Evolutionary conservation across 176 grass and related monocot species (phyloP).

Genomic region (Aegilops umbellulata): DNA sequence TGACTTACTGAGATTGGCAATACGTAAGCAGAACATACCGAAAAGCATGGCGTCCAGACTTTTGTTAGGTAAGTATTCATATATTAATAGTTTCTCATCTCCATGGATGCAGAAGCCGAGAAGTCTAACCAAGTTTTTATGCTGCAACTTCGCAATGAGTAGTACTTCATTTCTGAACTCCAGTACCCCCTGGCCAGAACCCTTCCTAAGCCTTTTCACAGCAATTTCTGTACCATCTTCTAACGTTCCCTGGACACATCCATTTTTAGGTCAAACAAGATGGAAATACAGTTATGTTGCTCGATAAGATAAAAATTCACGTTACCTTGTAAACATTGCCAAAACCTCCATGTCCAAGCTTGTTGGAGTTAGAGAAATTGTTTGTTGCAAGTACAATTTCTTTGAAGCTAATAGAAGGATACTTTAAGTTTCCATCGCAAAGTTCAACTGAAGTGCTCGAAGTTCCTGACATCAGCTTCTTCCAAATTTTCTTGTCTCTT

Average conservation of each 20-base stretch:
- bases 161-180: slow-evolving; percentile 40
- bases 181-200: slow-evolving; percentile 6
- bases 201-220: slow-evolving; percentile 28
- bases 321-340: slow-evolving; percentile 38
- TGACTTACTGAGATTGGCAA: neutral
- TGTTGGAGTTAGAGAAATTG: slow-evolving; percentile 20
- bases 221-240: slow-evolving; percentile 8
- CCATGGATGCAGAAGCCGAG: slow-evolving; percentile 21
- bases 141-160: slow-evolving; percentile 29
- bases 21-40: slow-evolving; percentile 1
- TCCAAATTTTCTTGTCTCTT: slow-evolving; percentile 1
- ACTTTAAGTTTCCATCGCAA: neutral
- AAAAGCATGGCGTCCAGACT: slow-evolving; percentile 33
- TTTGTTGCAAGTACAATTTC: slow-evolving; percentile 15
- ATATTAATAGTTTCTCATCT: slow-evolving; percentile 36
- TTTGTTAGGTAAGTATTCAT: slow-evolving; percentile 36
- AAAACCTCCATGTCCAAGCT: slow-evolving; percentile 30
- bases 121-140: slow-evolving; percentile 34
- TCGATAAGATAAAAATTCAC: neutral
- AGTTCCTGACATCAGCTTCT: neutral
- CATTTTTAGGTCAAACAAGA: neutral
- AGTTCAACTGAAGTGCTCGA: neutral
- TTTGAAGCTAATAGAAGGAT: slow-evolving; percentile 4
- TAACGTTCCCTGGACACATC: slow-evolving; percentile 5
- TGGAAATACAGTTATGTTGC: neutral